Evolutionary conservation across 352 stramenopile species (phyloP).

Genomic region (Salisapilia sapeloensis): DNA sequence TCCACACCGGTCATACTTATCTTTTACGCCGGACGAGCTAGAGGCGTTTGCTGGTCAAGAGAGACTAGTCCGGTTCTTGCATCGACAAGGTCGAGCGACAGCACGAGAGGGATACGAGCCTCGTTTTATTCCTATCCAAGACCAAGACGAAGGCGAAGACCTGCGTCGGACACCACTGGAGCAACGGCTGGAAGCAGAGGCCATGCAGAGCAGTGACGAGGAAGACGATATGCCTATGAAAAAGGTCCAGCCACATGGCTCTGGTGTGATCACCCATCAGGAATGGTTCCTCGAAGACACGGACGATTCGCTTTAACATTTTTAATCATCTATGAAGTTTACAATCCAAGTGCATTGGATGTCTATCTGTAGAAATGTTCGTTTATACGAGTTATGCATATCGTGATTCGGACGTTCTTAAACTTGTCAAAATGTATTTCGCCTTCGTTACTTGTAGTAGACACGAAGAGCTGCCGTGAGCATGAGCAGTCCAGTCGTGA

Average conservation of each 20-base stretch:
- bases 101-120: too few relatives aligned
- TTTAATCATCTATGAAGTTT: too few relatives aligned
- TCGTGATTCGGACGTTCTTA: too few relatives aligned
- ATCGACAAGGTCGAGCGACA: constrained; percentile 1
- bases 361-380: too few relatives aligned
- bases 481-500: too few relatives aligned
- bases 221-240: constrained; percentile 13
- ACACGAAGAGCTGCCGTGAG: too few relatives aligned
- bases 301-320: too few relatives aligned
- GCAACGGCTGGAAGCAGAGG: constrained; percentile 8
- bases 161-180: constrained; percentile 1
- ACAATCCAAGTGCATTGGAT: too few relatives aligned
- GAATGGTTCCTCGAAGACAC: constrained; percentile 25
- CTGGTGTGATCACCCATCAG: constrained; percentile 18
- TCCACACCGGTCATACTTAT: constrained; percentile 20
- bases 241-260: constrained; percentile 14
- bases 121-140: too few relatives aligned
- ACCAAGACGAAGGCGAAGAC: constrained; percentile 5
- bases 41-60: constrained; percentile 18
- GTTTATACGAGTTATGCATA: too few relatives aligned
- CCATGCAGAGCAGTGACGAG: constrained; percentile 14
- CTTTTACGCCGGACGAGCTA: constrained; percentile 22
- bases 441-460: too few relatives aligned
- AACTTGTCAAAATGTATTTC: too few relatives aligned
- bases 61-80: constrained; percentile 5